These are phyloP conservation scores for Sphagnum fallax DNA, from an alignment of 228 moss, liverwort and hornwort species.

Conservation along the genomic window DNA sequence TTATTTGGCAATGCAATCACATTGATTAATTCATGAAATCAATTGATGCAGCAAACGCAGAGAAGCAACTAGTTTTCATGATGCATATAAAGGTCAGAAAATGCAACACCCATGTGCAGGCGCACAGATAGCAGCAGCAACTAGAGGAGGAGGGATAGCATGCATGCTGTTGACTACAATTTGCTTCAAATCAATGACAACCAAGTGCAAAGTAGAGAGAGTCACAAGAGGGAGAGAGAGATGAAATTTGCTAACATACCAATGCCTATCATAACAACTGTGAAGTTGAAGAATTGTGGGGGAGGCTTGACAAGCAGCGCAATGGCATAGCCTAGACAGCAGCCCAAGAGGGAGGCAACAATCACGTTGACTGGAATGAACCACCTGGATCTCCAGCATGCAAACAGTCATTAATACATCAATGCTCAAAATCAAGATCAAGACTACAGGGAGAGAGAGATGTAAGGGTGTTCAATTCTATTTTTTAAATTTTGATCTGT, in stretches of 20 bases:
- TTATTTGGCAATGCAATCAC: too few species aligned
- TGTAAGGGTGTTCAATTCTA: not conserved
- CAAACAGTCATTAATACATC: not conserved
- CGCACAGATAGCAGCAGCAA: too few species aligned
- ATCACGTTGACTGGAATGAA: slow-evolving; percentile 84
- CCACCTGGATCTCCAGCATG: slow-evolving; percentile 54
- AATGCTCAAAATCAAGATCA: not conserved
- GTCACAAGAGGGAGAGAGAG: too few species aligned
- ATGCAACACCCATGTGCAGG: too few species aligned
- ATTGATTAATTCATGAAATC: too few species aligned
- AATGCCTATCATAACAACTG: slow-evolving; percentile 84
- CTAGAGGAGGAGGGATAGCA: too few species aligned
- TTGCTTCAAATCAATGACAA: too few species aligned
- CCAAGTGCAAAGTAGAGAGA: too few species aligned
- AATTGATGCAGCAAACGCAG: too few species aligned
- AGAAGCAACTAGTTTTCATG: too few species aligned
- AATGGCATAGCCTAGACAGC: slow-evolving; percentile 67
- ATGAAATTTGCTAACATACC: slow-evolving; percentile 21
- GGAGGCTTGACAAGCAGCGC: slow-evolving; percentile 66
- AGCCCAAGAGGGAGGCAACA: slow-evolving; percentile 47
- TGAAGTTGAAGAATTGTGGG: slow-evolving; percentile 75
- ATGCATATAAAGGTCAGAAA: too few species aligned
- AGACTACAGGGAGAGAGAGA: not conserved
- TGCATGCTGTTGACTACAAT: too few species aligned
- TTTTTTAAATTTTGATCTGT: not conserved